These are phyloP conservation scores for Globisporangium paroecandrum DNA, from an alignment of 352 stramenopile genomes.

Conservation along the genomic window DNA sequence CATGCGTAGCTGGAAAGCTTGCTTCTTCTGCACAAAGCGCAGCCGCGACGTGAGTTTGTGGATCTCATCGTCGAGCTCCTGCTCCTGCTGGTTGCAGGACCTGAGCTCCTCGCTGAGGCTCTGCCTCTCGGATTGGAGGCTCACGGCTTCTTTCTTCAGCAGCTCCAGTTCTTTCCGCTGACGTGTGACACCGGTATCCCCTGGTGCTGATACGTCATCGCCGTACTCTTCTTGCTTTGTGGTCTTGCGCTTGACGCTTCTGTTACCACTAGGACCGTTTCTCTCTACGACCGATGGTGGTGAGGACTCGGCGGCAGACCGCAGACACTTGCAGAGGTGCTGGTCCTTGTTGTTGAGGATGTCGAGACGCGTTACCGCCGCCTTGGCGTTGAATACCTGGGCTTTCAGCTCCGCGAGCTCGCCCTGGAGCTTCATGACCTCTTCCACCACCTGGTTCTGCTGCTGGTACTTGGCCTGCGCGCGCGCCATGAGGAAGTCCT, in stretches of 20 bases:
- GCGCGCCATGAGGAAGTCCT: constrained; percentile 58
- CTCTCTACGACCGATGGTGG: neutral
- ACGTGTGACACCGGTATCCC: constrained; percentile 13
- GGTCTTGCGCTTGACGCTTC: constrained; percentile 10
- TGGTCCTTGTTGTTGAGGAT: constrained; percentile 58
- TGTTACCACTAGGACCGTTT: neutral
- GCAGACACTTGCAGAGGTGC: constrained; percentile 52
- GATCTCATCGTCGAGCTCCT: constrained; percentile 31
- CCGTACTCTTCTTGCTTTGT: constrained; percentile 5
- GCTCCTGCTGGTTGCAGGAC: constrained; percentile 25
- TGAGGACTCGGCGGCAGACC: constrained; percentile 6
- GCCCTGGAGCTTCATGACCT: constrained; percentile 52
- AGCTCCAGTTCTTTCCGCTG: constrained; percentile 44
- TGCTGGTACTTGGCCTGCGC: constrained; percentile 59
- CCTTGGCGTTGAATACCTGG: constrained; percentile 38
- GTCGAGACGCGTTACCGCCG: constrained; percentile 34
- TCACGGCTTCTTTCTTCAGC: constrained; percentile 30
- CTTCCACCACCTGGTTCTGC: constrained; percentile 45
- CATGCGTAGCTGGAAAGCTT: constrained; percentile 50
- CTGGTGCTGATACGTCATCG: neutral
- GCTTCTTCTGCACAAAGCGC: constrained; percentile 43
- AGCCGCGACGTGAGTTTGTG: constrained; percentile 32
- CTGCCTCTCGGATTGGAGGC: constrained; percentile 28
- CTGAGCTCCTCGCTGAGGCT: constrained; percentile 23
- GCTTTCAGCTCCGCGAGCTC: constrained; percentile 33